Percentiles rank a stretch among this genome's conserved stretches.
phyloP scores from a whole-genome alignment of 495 filamentous ascomycete genomes.

The Hypoxylon crocopeplum region DNA sequence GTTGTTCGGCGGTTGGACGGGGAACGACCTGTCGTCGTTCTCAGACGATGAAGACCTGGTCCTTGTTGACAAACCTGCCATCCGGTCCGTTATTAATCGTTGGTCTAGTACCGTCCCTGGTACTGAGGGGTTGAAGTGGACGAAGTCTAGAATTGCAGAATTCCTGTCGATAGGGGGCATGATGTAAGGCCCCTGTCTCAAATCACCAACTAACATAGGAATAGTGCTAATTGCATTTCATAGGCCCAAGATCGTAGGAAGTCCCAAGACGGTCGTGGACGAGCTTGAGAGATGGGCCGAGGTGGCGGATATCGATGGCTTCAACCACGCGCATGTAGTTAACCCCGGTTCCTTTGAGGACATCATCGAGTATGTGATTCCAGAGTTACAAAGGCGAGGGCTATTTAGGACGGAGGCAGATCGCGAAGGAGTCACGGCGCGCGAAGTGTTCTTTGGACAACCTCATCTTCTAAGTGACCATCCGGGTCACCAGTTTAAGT shows the following conservation, averaged over 20 bases:
- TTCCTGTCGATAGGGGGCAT: constrained; percentile 60
- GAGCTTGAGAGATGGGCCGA: constrained; percentile 61
- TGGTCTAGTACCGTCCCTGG: constrained; percentile 50
- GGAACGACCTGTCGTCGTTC: constrained; percentile 58
- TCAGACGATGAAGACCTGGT: constrained; percentile 61
- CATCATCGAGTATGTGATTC: constrained; percentile 41
- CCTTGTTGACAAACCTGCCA: constrained; percentile 61
- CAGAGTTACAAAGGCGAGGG: constrained; percentile 49
- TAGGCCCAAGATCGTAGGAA: constrained; percentile 58
- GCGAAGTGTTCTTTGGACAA: constrained; percentile 58
- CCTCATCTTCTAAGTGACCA: constrained; percentile 55
- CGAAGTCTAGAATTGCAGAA: constrained; percentile 58
- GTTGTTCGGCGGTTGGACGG: constrained; percentile 65
- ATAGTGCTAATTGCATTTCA: background rate
- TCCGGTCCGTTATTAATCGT: constrained; percentile 46
- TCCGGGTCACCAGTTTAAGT: constrained; percentile 58
- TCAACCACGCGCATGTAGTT: constrained; percentile 41
- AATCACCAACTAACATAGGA: background rate
- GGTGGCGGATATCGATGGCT: constrained; percentile 56
- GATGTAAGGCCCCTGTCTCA: constrained; percentile 29
- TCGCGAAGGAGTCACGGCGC: constrained; percentile 53
- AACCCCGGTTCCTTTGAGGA: constrained; percentile 46
- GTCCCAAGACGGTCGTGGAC: constrained; percentile 60
- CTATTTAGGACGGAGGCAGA: constrained; percentile 60
- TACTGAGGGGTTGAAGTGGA: constrained; percentile 55